Percentiles rank a stretch among this genome's conserved stretches.
Evolutionary conservation across 2,329 filamentous ascomycete species (phyloP).

Genomic region (Pseudogymnoascus sp.): DNA sequence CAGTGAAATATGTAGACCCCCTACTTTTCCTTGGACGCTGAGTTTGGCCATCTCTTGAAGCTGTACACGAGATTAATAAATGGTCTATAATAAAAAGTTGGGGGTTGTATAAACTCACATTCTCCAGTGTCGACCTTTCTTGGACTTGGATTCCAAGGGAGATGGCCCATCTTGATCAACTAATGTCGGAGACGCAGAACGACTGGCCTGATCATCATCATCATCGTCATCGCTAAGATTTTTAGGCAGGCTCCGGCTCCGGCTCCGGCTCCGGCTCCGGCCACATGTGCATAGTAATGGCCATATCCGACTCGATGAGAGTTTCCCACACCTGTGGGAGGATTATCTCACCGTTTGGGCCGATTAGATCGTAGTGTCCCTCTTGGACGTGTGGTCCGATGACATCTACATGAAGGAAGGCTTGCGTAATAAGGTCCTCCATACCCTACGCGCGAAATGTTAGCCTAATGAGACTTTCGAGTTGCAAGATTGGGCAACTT

Average conservation of each 20-base stretch:
- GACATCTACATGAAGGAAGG: constrained; percentile 68
- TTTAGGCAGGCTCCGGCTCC: constrained; percentile 25
- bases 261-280: constrained; percentile 41
- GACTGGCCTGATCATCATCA: background rate
- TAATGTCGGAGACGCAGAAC: background rate
- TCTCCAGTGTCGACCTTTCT: background rate
- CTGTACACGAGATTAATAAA: background rate
- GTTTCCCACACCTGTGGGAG: constrained; percentile 72
- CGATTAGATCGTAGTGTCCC: constrained; percentile 70
- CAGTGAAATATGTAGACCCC: background rate
- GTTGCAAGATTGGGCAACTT: background rate
- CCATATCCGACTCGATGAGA: constrained; percentile 68
- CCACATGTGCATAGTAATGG: constrained; percentile 58
- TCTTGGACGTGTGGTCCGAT: constrained; percentile 64
- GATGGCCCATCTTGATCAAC: background rate
- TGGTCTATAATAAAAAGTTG: background rate
- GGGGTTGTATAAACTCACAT: background rate
- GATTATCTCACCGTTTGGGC: constrained; percentile 65
- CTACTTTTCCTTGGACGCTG: background rate
- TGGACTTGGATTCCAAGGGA: background rate
- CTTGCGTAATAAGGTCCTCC: constrained; percentile 75
- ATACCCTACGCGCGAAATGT: constrained; percentile 51
- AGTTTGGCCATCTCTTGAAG: background rate
- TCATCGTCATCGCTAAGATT: background rate
- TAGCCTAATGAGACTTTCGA: constrained; percentile 13